A percentile compares a stretch with the other conserved stretches of the same genome.
Conservation (phyloP, 805 yeast species). For the Wickerhamomyces alni region DNA sequence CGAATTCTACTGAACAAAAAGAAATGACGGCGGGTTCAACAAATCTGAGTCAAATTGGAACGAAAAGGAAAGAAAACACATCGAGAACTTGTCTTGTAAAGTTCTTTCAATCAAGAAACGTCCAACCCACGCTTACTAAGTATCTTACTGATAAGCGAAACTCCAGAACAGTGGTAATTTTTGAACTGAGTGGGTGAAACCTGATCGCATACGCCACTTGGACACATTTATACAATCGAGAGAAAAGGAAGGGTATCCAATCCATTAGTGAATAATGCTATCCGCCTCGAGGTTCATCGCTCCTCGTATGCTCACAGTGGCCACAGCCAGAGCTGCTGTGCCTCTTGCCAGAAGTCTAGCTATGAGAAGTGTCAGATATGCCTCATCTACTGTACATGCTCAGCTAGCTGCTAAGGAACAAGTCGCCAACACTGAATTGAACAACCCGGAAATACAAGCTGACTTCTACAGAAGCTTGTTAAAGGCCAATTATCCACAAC, state of each 20-base stretch:
- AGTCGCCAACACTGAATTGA: slow-evolving; percentile 72
- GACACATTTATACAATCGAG: too few relatives aligned
- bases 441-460: slow-evolving; percentile 71
- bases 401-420: slow-evolving; percentile 64
- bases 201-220: background rate
- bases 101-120: too few relatives aligned
- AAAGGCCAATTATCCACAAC: slow-evolving; percentile 86
- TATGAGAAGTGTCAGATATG: slow-evolving; percentile 12
- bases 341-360: background rate
- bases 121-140: too few relatives aligned
- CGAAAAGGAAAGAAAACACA: too few relatives aligned
- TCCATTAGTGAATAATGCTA: background rate
- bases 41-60: too few relatives aligned
- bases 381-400: slow-evolving; percentile 19
- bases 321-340: slow-evolving; percentile 5
- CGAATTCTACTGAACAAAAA: too few relatives aligned
- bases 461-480: slow-evolving; percentile 73
- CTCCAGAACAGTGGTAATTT: too few relatives aligned
- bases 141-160: too few relatives aligned
- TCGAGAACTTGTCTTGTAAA: too few relatives aligned
- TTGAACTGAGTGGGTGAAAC: background rate
- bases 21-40: too few relatives aligned
- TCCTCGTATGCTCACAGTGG: background rate
- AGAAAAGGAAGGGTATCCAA: background rate
- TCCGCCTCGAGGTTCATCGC: background rate